These are phyloP conservation scores for Nectriaceae sp. DNA, from an alignment of 2,329 filamentous ascomycete species.

Conservation along the genomic window DNA sequence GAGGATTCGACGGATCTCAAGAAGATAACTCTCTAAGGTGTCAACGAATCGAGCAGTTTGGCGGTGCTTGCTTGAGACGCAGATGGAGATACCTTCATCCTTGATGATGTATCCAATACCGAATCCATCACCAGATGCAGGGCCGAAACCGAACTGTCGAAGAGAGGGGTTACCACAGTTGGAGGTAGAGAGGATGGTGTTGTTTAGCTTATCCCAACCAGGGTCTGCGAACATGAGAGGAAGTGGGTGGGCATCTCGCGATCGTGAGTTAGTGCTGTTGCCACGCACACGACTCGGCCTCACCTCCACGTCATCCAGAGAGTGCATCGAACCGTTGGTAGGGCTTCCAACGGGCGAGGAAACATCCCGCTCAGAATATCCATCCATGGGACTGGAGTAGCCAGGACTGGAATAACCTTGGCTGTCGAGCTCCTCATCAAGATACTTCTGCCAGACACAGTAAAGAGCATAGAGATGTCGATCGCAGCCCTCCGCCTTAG, in stretches of 20 bases:
- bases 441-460: slow-evolving; percentile 88
- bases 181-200: slow-evolving; percentile 91
- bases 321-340: slow-evolving; percentile 49
- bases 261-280: slow-evolving; percentile 56
- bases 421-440: slow-evolving; percentile 66
- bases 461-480: slow-evolving; percentile 92
- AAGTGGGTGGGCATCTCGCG: slow-evolving; percentile 52
- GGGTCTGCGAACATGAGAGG: slow-evolving; percentile 83
- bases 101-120: slow-evolving; percentile 99
- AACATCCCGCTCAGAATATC: slow-evolving; percentile 47
- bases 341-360: slow-evolving; percentile 54
- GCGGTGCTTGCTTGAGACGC: slow-evolving; percentile 88
- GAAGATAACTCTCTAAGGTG: slow-evolving; percentile 83
- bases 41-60: slow-evolving; percentile 92
- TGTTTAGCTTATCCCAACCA: slow-evolving; percentile 96
- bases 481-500: slow-evolving; percentile 89
- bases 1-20: slow-evolving; percentile 86
- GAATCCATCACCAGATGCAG: slow-evolving; percentile 90
- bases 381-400: slow-evolving; percentile 62
- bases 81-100: slow-evolving; percentile 74
- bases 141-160: slow-evolving; percentile 94
- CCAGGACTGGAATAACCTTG: slow-evolving; percentile 57
- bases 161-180: slow-evolving; percentile 97
- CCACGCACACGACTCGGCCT: slow-evolving; percentile 48
- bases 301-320: slow-evolving; percentile 33